Conservation (phyloP, 495 filamentous ascomycete species). For the Mytilinidion resinicola region DNA sequence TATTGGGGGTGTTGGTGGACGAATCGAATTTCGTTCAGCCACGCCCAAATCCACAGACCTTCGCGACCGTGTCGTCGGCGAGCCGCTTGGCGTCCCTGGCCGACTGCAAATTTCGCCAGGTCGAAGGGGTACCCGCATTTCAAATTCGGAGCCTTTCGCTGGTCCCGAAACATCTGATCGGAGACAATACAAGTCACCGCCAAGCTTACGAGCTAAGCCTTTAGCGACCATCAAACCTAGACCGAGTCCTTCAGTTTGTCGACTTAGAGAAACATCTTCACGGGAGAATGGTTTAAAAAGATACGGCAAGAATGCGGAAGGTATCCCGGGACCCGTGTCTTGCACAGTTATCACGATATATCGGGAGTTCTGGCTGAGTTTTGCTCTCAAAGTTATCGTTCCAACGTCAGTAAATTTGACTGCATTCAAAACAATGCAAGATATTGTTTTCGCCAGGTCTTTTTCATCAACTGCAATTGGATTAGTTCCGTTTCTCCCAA, state of each 20-base stretch:
- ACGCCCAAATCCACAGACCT: conserved; percentile 12
- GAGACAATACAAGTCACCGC: conserved; percentile 65
- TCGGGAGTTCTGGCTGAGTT: conserved; percentile 44
- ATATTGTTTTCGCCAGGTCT: conserved; percentile 67
- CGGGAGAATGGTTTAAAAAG: conserved; percentile 72
- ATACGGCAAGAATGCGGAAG: conserved; percentile 58
- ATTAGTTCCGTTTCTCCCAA: neutral
- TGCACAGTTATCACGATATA: conserved; percentile 56
- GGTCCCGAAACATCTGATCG: conserved; percentile 63
- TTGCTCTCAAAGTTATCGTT: conserved; percentile 54
- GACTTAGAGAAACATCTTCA: conserved; percentile 65
- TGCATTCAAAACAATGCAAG: conserved; percentile 69
- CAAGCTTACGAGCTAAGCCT: conserved; percentile 66
- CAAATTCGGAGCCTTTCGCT: conserved; percentile 64
- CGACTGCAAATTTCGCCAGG: conserved; percentile 38
- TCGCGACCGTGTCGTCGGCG: conserved; percentile 28
- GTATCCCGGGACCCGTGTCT: conserved; percentile 71
- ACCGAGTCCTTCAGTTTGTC: conserved; percentile 66
- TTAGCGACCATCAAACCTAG: conserved; percentile 72
- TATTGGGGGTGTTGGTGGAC: neutral
- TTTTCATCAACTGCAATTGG: conserved; percentile 51
- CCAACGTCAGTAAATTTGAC: conserved; percentile 74
- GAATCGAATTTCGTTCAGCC: neutral
- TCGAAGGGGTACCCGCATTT: conserved; percentile 61
- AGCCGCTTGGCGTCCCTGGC: conserved; percentile 33